Evolutionary conservation across 495 filamentous ascomycete species (phyloP), one percentile per base, ranked within the genome.

Genomic region (Xylaria sp.): DNA sequence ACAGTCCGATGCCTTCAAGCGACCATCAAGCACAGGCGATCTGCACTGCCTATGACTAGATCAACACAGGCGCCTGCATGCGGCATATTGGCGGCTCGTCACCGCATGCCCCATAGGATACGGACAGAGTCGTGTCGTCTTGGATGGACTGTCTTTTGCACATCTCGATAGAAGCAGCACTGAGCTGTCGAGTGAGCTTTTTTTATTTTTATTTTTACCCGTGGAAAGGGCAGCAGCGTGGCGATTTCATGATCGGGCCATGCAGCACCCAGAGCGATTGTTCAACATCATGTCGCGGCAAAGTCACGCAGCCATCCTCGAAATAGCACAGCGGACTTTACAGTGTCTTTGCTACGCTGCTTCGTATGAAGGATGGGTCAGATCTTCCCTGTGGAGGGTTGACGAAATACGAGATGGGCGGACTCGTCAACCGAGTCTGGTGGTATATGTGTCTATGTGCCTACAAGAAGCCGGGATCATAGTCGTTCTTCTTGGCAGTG

Each of bases 291-390:
- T 61, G 31, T 48, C 50, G 26, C 41, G 26, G 41, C 44, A 12
- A 17, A 37, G 31, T 48, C 50, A 43, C 44, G 33, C 59, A 35
- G 21, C 4, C 58, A 44, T 41, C 33, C 41, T 55, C 57, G 43
- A 53, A n/a, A 48, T 35, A 41, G 59, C 37, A 43, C 59, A 43
- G 59, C 33, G 59, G 37, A 63, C 61, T 41, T 63, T 63, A n/a
- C 41, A 19, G 61, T 46, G 53, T 48, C 26, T 44, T 6, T 48
- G 26, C 33, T 44, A 19, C 43, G 48, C 35, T 48, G 29, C 21
- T 63, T 44, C 40, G 24, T 1, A 68, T 41, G 53, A 68, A 21
- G 66, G 53, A 29, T 68, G 53, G 50, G 21, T 61, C 26, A 31
- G 44, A 40, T 61, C 57, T 15, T 63, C 24, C 33, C 46, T 44